Evolutionary conservation across 495 filamentous ascomycete species (phyloP).

Genomic region (Penicillium paxilli): DNA sequence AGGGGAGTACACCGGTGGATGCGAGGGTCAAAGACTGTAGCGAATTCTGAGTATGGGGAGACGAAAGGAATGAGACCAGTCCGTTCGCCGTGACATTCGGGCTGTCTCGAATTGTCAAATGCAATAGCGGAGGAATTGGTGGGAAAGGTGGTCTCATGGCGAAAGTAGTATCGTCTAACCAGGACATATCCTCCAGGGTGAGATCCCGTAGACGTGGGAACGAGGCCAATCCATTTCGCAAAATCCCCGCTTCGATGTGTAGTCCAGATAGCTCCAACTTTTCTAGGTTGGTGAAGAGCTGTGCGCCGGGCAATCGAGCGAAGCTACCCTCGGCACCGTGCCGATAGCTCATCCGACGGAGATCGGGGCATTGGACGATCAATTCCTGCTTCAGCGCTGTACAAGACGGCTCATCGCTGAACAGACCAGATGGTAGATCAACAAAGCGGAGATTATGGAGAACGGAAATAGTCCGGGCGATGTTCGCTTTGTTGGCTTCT

Average conservation of each 20-base stretch:
- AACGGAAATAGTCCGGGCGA: constrained; percentile 83
- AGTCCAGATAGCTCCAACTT: constrained; percentile 73
- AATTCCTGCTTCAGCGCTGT: constrained; percentile 77
- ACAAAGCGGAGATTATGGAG: constrained; percentile 85
- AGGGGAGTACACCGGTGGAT: constrained; percentile 64
- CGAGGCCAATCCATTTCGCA: constrained; percentile 68
- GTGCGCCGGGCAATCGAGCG: constrained; percentile 60
- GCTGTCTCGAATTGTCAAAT: constrained; percentile 65
- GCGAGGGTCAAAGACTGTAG: constrained; percentile 64
- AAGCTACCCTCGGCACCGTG: constrained; percentile 78
- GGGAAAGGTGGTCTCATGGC: constrained; percentile 56
- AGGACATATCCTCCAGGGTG: constrained; percentile 64
- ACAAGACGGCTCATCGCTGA: constrained; percentile 72
- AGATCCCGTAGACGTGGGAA: constrained; percentile 69
- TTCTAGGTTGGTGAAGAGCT: constrained; percentile 77
- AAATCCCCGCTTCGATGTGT: constrained; percentile 66
- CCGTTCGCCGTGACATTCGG: constrained; percentile 71
- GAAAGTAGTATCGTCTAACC: constrained; percentile 77
- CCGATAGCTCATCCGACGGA: constrained; percentile 85
- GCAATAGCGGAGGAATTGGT: constrained; percentile 67
- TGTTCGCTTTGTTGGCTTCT: constrained; percentile 78
- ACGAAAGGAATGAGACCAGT: constrained; percentile 61
- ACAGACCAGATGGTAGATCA: constrained; percentile 81
- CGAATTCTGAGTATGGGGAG: constrained; percentile 43
- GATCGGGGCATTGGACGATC: constrained; percentile 75